Evolutionary conservation across 352 stramenopile species (phyloP), one percentile per base, ranked within the genome.

Genomic region (Phytophthora litchii): DNA sequence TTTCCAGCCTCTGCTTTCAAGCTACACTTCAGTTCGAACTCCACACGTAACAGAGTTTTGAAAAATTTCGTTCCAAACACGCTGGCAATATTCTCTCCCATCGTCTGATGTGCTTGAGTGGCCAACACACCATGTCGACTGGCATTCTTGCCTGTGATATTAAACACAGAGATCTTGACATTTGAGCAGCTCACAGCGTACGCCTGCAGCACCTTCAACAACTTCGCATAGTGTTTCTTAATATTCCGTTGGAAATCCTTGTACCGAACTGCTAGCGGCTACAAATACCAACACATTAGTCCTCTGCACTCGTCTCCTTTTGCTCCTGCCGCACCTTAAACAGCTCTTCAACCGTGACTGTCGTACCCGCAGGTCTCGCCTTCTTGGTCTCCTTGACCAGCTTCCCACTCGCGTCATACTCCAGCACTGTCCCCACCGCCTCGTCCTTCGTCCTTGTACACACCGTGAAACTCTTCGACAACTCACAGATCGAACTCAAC

Each of bases 11-110:
- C 70, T 1, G 31, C 57, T 9, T 67, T 62, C 20, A 52, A 34
- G 50, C 21, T 55, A 34, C 40, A 42, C 51, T 41, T 47, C 47
- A 98, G 51, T 59, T 93, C 76, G 23, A 97, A 76, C 11, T 89
- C 63, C 38, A 98, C 83, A 1, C 64, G 52, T 4, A 77, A 27
- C 7, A 98, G 61, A 5, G 83, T 92, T 9, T 69, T 61, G 36
- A 97, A 78, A 68, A 98, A 98, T 53, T 97, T 97, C 19, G 80
- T 86, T 14, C 94, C 95, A 48, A 98, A 93, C 3, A 98, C 78
- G 45, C 78, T 89, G 27, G 88, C 85, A 42, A 98, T 86, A 43
- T 95, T 98, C 49, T 98, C 79, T 1, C 72, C 74, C 50, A 89
- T 74, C 38, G 59, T 73, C 35, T 83, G 68, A 19, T 89, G 86